These are phyloP conservation scores for Geotrichum ghanense DNA, from an alignment of 805 yeast genomes.

Conservation along the genomic window DNA sequence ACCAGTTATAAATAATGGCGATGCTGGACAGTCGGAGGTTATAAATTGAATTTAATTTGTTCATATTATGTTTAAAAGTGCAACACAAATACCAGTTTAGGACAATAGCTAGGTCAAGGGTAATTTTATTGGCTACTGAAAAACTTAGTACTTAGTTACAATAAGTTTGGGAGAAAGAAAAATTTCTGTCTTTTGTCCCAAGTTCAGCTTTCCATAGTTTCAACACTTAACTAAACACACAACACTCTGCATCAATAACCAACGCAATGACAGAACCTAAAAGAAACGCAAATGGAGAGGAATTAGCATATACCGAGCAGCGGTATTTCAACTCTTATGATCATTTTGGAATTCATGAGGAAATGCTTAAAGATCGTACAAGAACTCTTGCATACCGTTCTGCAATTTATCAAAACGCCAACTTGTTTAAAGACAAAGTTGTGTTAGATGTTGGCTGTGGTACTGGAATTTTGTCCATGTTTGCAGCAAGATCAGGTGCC, in stretches of 20 bases:
- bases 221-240: too few relatives aligned
- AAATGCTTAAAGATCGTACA: conserved; percentile 92
- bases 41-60: too few relatives aligned
- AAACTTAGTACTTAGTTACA: too few relatives aligned
- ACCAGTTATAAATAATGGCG: too few relatives aligned
- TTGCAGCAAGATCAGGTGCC: conserved; percentile 97
- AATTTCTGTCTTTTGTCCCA: background rate
- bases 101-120: too few relatives aligned
- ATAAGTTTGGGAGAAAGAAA: too few relatives aligned
- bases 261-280: background rate
- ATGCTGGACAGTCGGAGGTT: too few relatives aligned
- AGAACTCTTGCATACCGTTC: conserved; percentile 87
- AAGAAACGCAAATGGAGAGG: background rate
- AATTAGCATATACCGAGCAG: conserved; percentile 43
- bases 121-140: too few relatives aligned
- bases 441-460: conserved; percentile 99
- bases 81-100: too few relatives aligned
- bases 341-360: conserved; percentile 96
- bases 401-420: conserved; percentile 84
- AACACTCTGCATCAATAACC: background rate
- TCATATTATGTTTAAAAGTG: too few relatives aligned
- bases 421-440: conserved; percentile 80
- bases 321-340: conserved; percentile 94
- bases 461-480: conserved; percentile 94
- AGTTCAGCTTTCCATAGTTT: background rate